Evolutionary conservation across 1,284 basidiomycete species (phyloP), one percentile per base, ranked within the genome.

Genomic region (Melampsora americana): DNA sequence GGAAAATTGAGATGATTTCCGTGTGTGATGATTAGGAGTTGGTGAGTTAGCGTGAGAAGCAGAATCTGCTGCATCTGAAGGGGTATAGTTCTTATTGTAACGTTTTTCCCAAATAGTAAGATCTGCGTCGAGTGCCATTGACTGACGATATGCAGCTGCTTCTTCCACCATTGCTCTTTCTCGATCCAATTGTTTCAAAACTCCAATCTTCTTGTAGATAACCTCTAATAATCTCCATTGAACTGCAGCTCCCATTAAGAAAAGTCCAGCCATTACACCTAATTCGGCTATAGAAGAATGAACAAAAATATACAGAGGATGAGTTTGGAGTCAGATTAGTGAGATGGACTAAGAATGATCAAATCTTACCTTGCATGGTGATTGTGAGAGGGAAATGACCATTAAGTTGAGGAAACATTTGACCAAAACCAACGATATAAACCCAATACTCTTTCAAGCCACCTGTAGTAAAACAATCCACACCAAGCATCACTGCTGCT

Each of bases 381-480:
- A 74, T 42, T 0, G 71, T 74, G 42, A 74, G 65, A 9, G 71
- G 71, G 26, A 66, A 74, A 28, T 59, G 39, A n/a, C 61, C 61
- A 35, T 48, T 48, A 20, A 74, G 64, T 3, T 35, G 2, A 26
- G 64, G 62, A n/a, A 66, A 74, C 30, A 74, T 59, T 23, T 32
- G 32, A 20, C 71, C 64, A 30, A 74, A 74, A 26, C 71, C 71
- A n/a, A 74, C 18, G 39, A 74, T 74, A 50, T 42, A 74, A 11
- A 74, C 23, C 71, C 71, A 74, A 50, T 66, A 74, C 64, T 74
- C 71, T 53, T 74, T 74, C 64, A 74, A 32, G 23, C 71, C 71
- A 18, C 50, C 62, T 20, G 64, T 66, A 16, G 71, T 66, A 39
- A 75, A 75, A 32, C 73, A 75, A 35, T 75, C 73, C n/a, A 75